Conservation (phyloP, 2,329 filamentous ascomycete genomes). For the Diaporthe eres region DNA sequence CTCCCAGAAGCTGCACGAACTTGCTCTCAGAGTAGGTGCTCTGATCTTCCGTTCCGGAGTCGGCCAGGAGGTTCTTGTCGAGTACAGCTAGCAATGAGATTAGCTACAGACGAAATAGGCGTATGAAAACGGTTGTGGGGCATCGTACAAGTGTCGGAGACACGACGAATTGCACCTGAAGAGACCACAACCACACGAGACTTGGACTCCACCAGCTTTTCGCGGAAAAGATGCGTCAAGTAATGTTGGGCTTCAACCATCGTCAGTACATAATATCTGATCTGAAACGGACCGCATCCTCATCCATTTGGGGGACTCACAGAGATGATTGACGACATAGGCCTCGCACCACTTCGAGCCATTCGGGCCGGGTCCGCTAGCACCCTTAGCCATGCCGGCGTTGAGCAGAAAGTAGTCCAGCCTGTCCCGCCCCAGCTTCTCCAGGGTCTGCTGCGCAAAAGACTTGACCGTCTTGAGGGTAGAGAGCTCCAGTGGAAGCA, state of each 20-base stretch:
- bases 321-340: slow-evolving; percentile 66
- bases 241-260: slow-evolving; percentile 65
- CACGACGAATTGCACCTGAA: slow-evolving; percentile 60
- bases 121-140: too few relatives aligned
- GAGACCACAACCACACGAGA: slow-evolving; percentile 66
- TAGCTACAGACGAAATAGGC: background rate
- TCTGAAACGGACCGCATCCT: too few relatives aligned
- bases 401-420: slow-evolving; percentile 67
- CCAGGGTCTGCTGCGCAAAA: slow-evolving; percentile 61
- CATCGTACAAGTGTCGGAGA: slow-evolving; percentile 54
- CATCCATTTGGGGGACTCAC: slow-evolving; percentile 48
- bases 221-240: slow-evolving; percentile 62
- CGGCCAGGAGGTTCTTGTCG: slow-evolving; percentile 56
- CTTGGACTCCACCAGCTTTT: slow-evolving; percentile 62
- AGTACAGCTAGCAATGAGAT: slow-evolving; percentile 49
- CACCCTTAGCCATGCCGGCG: slow-evolving; percentile 58
- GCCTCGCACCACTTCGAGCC: slow-evolving; percentile 65
- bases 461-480: slow-evolving; percentile 60
- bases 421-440: slow-evolving; percentile 56
- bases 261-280: background rate
- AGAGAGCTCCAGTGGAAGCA: slow-evolving; percentile 64
- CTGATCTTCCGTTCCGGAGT: slow-evolving; percentile 50
- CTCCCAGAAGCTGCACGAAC: slow-evolving; percentile 64
- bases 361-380: slow-evolving; percentile 53
- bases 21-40: slow-evolving; percentile 61